Base-by-base conservation (phyloP, 2,329 filamentous ascomycete genomes). In the Nemania bipapillata region DNA sequence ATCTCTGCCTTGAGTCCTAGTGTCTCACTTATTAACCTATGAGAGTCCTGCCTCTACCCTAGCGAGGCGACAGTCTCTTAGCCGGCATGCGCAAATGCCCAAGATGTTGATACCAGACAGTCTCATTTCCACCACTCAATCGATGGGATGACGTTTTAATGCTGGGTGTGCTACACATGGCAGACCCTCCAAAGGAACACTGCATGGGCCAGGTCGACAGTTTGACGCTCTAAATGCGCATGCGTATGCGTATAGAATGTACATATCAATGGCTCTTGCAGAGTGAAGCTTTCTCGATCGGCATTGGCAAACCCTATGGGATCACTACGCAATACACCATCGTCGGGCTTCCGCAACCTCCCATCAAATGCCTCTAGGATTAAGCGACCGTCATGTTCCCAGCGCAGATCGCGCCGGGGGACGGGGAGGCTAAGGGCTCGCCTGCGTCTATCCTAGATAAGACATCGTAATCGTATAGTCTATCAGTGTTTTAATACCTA, bases 101-200 rank as follows among this genome's bases (percentile, higher is more conserved):
- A 45, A 54, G 15, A 47, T 37, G 28, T 59, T 20, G 28, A 60
- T 47, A 22, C 49, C 17, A 32, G 26, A 17, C 12, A 32, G n/a
- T 45, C 32, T 52, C 58, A 66, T 62, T 32, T 49, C 35, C 49
- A 52, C 64, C 64, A 53, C n/a, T 57, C 6, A 24, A 61, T 52
- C 3, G 15, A 50, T 30, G 12, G 50, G 49, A 66, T 66, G 57
- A 66, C 11, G 12, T 30, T 50, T 42, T 32, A 30, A 42, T 32
- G 28, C 17, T n/a, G 22, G 40, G 37, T 60, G 40, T 60, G 55
- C 49, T 28, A 60, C 17, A 37, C 37, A 54, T 53, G 40, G 49
- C 49, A 42, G 30, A 9, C 9, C 30, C 49, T 9, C 24, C 26
- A 32, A 49, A 40, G 55, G 26, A 62, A 52, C 45, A 53, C n/a